Evolutionary conservation across 2,329 filamentous ascomycete species (phyloP), one percentile per base, ranked within the genome.

Genomic region (Trichoderma breve): DNA sequence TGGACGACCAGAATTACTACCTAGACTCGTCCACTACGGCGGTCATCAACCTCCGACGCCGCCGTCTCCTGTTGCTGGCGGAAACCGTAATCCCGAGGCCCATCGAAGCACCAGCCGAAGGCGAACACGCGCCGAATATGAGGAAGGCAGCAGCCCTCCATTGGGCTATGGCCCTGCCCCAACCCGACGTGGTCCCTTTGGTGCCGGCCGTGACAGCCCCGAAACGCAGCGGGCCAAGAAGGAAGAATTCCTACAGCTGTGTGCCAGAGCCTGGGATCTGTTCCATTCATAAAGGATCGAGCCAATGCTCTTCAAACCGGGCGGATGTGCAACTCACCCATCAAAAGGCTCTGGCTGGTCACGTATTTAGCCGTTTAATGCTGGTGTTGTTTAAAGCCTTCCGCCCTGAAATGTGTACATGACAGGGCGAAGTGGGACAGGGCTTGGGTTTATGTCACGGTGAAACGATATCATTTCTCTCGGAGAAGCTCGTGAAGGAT

Each of bases 21-120:
- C 96, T 26, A 96, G 95, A 82, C 90, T 98, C 71, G 93, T 99
- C 15, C 96, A 98, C 82, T 99, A 99, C 80, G 94, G 93, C 51
- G 94, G 94, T 61, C 94, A 97, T 79, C 95, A 97, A 80, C 95
- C 95, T 53, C 95, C 95, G 4, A 97, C 95, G 2, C 95, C 95
- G 43, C 94, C 94, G 5, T 97, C 94, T 58, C 93, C 92, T 15
- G 86, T 91, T 79, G 86, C 90, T 70, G 86, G 90, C 70, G 86
- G 86, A 69, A 82, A 80, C 75, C 82, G 79, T 78, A 78, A 79
- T 77, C 76, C 79, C 74, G 86, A 90, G 75, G 82, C 84, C 72
- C 85, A 83, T 75, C 88, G 88, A 79, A 90, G 89, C 77, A 86
- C 87, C 75, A 88, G 86, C 80, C 91, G 93, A 81, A 88, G 95